Conservation (phyloP, 768 basidiomycete species). For the Kwoniella dejecticola region DNA sequence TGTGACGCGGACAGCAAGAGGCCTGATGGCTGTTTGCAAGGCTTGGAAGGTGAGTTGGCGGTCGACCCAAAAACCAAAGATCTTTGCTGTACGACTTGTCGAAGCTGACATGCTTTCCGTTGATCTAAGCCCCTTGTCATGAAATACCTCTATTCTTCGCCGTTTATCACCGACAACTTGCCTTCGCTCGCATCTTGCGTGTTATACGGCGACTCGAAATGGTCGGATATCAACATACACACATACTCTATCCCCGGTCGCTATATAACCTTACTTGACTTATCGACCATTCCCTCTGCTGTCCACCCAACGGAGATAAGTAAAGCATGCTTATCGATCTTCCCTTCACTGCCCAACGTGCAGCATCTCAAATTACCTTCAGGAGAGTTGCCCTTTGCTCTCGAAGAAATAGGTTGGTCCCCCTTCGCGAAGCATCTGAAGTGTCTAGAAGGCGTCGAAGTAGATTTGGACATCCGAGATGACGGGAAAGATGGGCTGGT, state of each 20-base stretch:
- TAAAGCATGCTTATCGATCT: constrained; percentile 25
- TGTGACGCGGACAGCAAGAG: constrained; percentile 23
- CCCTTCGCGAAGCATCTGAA: constrained; percentile 17
- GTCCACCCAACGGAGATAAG: constrained; percentile 28
- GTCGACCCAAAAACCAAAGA: neutral
- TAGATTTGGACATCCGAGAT: constrained; percentile 1
- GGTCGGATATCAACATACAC: constrained; percentile 86
- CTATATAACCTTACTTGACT: constrained; percentile 76
- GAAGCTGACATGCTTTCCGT: neutral
- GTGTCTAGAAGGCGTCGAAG: constrained; percentile 30
- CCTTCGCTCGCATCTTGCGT: constrained; percentile 59
- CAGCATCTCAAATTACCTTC: constrained; percentile 45
- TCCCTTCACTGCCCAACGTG: constrained; percentile 51
- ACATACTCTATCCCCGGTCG: constrained; percentile 84
- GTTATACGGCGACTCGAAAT: constrained; percentile 68
- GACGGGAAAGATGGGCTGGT: constrained; percentile 9
- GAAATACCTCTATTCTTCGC: constrained; percentile 42
- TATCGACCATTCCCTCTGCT: constrained; percentile 58
- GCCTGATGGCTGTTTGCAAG: constrained; percentile 46
- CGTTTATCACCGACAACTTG: constrained; percentile 28
- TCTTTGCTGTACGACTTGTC: neutral
- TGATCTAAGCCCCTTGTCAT: constrained; percentile 28
- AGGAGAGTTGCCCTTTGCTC: constrained; percentile 19
- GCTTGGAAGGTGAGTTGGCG: constrained; percentile 46
- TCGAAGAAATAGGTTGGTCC: constrained; percentile 17